phyloP scores from a whole-genome alignment of 257 asterid genomes.

The Echium plantagineum region DNA sequence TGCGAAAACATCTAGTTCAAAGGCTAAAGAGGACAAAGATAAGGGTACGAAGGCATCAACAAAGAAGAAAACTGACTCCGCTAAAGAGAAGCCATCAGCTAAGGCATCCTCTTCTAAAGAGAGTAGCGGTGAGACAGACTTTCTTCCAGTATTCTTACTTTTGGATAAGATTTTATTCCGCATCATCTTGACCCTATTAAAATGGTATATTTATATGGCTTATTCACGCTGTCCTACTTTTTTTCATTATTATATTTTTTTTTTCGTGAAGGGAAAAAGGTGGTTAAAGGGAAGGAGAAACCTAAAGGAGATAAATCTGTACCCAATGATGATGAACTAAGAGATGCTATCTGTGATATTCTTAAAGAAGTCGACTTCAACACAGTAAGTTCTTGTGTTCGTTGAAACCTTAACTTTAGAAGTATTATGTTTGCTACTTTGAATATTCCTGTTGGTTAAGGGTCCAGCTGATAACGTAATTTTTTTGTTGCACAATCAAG shows the following conservation, averaged over 20 bases:
- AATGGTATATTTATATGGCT: not conserved
- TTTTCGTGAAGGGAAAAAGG: slow-evolving; percentile 30
- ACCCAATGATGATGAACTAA: slow-evolving; percentile 46
- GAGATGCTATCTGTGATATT: slow-evolving; percentile 28
- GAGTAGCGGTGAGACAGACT: slow-evolving; percentile 42
- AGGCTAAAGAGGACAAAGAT: slow-evolving; percentile 22
- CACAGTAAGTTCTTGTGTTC: slow-evolving; percentile 31
- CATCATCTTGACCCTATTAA: not conserved
- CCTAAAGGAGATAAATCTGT: slow-evolving; percentile 26
- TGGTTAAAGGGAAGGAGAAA: slow-evolving; percentile 33
- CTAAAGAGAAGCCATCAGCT: slow-evolving; percentile 39
- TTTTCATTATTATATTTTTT: not conserved
- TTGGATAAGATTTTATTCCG: not conserved
- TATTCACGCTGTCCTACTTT: not conserved
- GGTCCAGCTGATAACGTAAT: not conserved
- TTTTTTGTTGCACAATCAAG: not conserved
- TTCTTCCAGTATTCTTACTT: slow-evolving; percentile 7
- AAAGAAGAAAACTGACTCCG: slow-evolving; percentile 40
- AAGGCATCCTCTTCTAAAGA: slow-evolving; percentile 45
- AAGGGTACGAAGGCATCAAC: slow-evolving; percentile 40
- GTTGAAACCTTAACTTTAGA: not conserved
- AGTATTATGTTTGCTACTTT: not conserved
- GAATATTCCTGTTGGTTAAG: not conserved
- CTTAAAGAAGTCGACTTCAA: slow-evolving; percentile 60
- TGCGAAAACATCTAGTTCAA: slow-evolving; percentile 35